Base-by-base conservation (phyloP, 176 grass and related monocot genomes). In the Pontederia crassipes region DNA sequence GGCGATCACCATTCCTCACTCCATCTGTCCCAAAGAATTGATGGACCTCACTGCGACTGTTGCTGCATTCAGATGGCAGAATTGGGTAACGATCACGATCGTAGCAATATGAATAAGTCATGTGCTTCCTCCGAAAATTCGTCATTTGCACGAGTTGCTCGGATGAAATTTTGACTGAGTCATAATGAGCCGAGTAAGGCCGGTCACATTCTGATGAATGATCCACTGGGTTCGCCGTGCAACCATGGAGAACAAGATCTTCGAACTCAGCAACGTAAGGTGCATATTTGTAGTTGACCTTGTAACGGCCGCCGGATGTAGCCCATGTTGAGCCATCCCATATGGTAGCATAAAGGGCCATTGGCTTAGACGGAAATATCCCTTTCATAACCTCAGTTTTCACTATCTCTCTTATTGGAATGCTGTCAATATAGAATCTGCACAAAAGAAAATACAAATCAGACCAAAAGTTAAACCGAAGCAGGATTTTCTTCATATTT, bases 251-350 rank as follows among this genome's bases (percentile, higher is more conserved):
- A 51, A 69, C 16, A 55, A 69, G 52, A 57, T 69, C 28, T 24
- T 54, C 32, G 11, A 69, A 69, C 20, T 69, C 53, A 69, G 66
- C 66, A 14, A 57, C 32, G 9, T 69, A 69, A 3, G 66, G 66
- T 8, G 66, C 66, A 17, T 69, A 69, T 57, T 13, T 69, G 28
- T 69, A 69, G 28, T 69, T 69, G 52, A 69, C 66, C 52, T 57
- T 69, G 52, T 57, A 57, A 9, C 66, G 52, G 0, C 66, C 66
- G 7, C 66, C 66, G 10, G 53, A 69, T 10, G 66, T 69, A 17
- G 66, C 66, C 66, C 66, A 69, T 17, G 35, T 56, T 4, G 66
- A 69, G 32, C 52, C 66, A 69, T 69, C 66, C 66, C 66, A 69
- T 47, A 69, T 69, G 53, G 66, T 69, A 29, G 52, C 52, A 26